Base-by-base conservation (phyloP, 371 early-diverging fungal genomes). In the Mortierella sp. region DNA sequence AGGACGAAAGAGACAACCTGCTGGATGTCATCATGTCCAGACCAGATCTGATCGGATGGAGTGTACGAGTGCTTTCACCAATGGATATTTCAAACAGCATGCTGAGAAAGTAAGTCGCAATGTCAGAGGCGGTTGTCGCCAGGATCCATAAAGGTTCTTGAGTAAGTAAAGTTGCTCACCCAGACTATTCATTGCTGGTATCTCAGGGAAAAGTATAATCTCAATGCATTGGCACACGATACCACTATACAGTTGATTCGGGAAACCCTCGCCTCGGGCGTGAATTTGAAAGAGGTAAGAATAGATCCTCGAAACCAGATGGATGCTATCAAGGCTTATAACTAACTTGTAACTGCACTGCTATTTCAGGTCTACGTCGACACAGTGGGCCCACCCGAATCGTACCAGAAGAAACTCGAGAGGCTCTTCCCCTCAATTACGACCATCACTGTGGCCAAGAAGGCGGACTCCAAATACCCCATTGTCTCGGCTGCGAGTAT, bases 401-500 rank as follows among this genome's bases (percentile, higher is more conserved):
- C 89, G 19, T 99, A 98, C 79, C 89, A 92, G 60, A 80, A 47
- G 4, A 95, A 94, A 57, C 88, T 99, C 12, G 72, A 82, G 37
- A 76, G 76, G 2, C 62, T 87, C 30, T 95, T 95, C 70, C 95
- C 94, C 2, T 87, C 83, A 4, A 88, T 91, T 31, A 46, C 78
- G 19, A 82, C 87, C 6, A 91, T 98, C 44, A 87, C 87, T 0
- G 95, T 99, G 5, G 92, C 97, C 24, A 94, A 95, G 39, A 99
- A 98, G 75, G 99, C 99, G 6, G 99, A 99, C 85, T 81, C 91
- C 14, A 83, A 92, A 52, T 99, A 92, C 80, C 96, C 99, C 4
- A 90, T 94, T 51, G 99, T 99, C n/a, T 92, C 93, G 72, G 99
- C 97, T 0, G 99, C 99, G 1, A 95, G 95, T 87, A 99, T 99